phyloP scores from a whole-genome alignment of 305 asterid species.

The Striga hermonthica region DNA sequence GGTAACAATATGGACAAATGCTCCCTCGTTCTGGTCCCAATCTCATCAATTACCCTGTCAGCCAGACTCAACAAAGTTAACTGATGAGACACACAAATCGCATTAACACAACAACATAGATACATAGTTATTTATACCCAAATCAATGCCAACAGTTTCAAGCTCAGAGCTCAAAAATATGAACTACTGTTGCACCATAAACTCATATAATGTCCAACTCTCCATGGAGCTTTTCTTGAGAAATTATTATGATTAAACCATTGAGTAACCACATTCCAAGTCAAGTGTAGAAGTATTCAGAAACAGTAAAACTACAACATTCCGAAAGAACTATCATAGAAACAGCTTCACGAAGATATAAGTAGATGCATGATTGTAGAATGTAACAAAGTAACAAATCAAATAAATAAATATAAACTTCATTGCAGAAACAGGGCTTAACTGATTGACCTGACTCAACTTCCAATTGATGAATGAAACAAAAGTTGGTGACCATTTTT shows the following conservation, averaged over 20 bases:
- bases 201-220: not conserved
- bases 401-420: not conserved
- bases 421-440: constrained; percentile 7
- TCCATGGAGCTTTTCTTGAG: constrained; percentile 7
- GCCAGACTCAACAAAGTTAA: constrained; percentile 32
- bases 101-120: constrained; percentile 13
- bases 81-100: constrained; percentile 25
- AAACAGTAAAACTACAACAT: not conserved
- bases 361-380: not conserved
- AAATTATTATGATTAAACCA: too few species aligned
- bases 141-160: constrained; percentile 19
- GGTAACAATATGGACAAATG: constrained; percentile 63
- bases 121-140: not conserved
- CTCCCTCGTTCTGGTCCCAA: constrained; percentile 64
- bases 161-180: constrained; percentile 21
- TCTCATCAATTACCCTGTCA: constrained; percentile 80
- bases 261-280: not conserved
- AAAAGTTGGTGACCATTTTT: not conserved
- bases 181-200: constrained; percentile 20
- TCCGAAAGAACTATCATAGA: not conserved
- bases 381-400: constrained; percentile 8
- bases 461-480: constrained; percentile 6
- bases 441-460: constrained; percentile 13
- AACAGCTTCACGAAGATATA: too few species aligned
- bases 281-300: not conserved